Evolutionary conservation across 2,329 filamentous ascomycete species (phyloP), one percentile per base, ranked within the genome.

Genomic region (Arthrobotrys sinensis): DNA sequence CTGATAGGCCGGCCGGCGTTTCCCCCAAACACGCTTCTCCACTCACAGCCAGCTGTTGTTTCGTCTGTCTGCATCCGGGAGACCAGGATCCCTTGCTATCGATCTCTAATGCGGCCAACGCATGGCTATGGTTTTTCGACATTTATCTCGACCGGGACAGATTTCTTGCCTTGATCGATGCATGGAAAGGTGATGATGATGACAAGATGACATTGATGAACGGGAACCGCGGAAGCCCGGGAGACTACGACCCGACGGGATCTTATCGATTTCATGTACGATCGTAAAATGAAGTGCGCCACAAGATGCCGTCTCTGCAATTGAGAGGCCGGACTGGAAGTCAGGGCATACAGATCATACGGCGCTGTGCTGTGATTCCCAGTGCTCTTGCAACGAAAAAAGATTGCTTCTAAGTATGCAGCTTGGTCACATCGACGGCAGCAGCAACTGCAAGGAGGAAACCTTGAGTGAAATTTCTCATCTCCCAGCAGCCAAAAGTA

Each of bases 71-170:
- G 62, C 52, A 68, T 75, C 50, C 69, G 50, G 50, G 24, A 14
- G 52, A 67, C 57, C 48, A 50, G 65, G 73, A 46, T 32, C 66
- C 72, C 73, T 62, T 65, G 73, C 40, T 36, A 65, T 53, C 60
- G 46, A 63, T 43, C 65, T 66, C 62, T 53, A 16, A 71, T 71
- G 57, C 65, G 55, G 65, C 72, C 64, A 76, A 63, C 64, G 57
- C 64, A 69, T 70, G 65, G 63, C 60, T 21, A 34, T n/a, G n/a
- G 64, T 21, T 53, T 34, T 36, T 48, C 46, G 50, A 55, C 65
- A 71, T 77, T 77, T 77, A 46, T 77, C 73, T 71, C 66, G 62
- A 62, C 65, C 34, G 28, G 73, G 66, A 77, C 48, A 28, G 40
- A 77, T 71, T 67, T 48, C 34, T 36, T 3, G 10, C 24, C 36